A percentile compares a stretch with the other conserved stretches of the same genome.
These are phyloP conservation scores for Chlamydomonas asymmetrica DNA, from an alignment of 139 green algal genomes.

Conservation along the genomic window DNA sequence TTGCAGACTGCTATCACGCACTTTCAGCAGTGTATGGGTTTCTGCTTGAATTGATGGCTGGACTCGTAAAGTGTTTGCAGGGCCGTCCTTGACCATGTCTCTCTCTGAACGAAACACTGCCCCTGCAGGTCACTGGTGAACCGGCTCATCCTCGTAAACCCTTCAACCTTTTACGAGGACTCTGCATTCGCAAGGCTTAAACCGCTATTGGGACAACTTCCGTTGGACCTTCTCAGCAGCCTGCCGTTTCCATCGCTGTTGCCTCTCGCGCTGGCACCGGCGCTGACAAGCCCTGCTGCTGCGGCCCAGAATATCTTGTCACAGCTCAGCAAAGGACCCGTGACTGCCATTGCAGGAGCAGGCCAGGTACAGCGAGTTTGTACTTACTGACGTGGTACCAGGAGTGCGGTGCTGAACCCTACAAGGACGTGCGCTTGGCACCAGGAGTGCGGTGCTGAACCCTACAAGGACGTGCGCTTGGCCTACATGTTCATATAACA, in stretches of 20 bases:
- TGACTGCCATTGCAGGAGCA: neutral
- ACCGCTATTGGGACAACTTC: conserved; percentile 61
- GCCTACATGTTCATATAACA: no score
- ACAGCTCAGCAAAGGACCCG: no score
- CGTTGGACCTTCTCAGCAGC: conserved; percentile 55
- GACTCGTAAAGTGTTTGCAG: neutral
- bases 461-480: no score
- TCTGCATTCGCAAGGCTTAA: conserved; percentile 65
- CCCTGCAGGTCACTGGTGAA: conserved; percentile 19
- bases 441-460: neutral
- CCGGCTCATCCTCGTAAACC: conserved; percentile 83
- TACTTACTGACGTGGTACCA: neutral
- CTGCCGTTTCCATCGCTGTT: conserved; percentile 71
- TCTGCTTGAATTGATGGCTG: no score
- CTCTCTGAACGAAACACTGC: no score
- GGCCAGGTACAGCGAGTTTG: neutral
- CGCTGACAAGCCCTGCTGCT: conserved; percentile 20
- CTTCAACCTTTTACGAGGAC: conserved; percentile 72
- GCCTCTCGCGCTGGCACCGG: conserved; percentile 44
- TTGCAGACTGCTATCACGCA: neutral
- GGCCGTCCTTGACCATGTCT: no score
- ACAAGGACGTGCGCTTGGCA: neutral
- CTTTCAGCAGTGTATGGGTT: neutral
- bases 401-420: neutral
- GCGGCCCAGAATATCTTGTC: no score